These are phyloP conservation scores for Backusella morwellensis DNA, from an alignment of 192 early-diverging fungal genomes.

Conservation along the genomic window DNA sequence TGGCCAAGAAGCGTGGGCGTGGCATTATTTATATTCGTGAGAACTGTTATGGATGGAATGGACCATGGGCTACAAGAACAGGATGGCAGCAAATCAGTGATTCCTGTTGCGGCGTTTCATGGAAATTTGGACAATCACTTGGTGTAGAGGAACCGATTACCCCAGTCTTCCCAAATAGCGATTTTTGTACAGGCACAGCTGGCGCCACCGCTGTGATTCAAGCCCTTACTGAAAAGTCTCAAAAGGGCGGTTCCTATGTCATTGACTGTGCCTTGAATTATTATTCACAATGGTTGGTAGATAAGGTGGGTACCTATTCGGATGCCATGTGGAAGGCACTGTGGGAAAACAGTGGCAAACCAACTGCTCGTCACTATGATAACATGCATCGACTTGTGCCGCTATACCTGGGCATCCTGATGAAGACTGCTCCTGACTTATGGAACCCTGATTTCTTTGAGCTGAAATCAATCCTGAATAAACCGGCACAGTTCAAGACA, in stretches of 20 bases:
- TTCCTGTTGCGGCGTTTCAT: conserved; percentile 4
- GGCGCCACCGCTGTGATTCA: conserved; percentile 11
- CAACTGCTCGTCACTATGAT: neutral
- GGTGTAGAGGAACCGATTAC: neutral
- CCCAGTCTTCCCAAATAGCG: neutral
- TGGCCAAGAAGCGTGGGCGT: conserved; percentile 4
- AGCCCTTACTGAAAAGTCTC: neutral
- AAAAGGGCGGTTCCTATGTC: conserved; percentile 7
- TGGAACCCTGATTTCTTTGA: neutral
- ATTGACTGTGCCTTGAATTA: conserved; percentile 15
- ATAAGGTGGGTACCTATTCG: conserved; percentile 10
- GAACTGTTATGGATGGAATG: conserved; percentile 17
- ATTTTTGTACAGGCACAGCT: neutral
- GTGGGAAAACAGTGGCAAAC: neutral
- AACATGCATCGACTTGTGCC: neutral
- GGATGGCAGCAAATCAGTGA: conserved; percentile 21
- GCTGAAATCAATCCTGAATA: neutral
- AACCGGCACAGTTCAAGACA: neutral
- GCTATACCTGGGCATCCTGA: neutral
- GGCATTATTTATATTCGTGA: conserved; percentile 11
- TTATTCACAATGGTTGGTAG: conserved; percentile 3
- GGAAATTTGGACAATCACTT: conserved; percentile 6
- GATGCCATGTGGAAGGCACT: neutral
- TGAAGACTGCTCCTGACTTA: neutral
- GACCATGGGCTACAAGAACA: conserved; percentile 5